A percentile compares a stretch with the other conserved stretches of the same genome.
phyloP scores from a whole-genome alignment of 805 yeast species.

The Kuraishia molischiana region DNA sequence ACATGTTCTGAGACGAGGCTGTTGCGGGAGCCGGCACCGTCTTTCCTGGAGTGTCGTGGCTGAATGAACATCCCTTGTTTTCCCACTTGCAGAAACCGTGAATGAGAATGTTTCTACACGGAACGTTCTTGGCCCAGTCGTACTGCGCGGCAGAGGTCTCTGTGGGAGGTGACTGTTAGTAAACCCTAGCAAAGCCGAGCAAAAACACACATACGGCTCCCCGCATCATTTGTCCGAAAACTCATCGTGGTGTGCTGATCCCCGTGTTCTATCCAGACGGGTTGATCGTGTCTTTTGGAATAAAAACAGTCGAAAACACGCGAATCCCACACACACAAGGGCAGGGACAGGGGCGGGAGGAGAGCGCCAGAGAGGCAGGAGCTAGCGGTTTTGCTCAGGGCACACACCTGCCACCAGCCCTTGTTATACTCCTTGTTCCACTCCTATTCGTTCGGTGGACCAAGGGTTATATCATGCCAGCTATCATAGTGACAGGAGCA shows the following conservation, averaged over 20 bases:
- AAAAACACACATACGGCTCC: not conserved
- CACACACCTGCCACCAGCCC: too few relatives aligned
- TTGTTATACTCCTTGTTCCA: not conserved
- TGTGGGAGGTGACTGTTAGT: not conserved
- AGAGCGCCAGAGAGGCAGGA: too few relatives aligned
- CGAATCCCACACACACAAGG: too few relatives aligned
- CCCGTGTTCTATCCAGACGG: too few relatives aligned
- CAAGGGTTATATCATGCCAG: conserved; percentile 20
- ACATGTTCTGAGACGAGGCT: conserved; percentile 4
- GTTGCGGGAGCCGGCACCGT: conserved; percentile 5
- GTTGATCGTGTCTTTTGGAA: too few relatives aligned
- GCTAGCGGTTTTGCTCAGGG: too few relatives aligned
- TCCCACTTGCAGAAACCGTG: conserved; percentile 86
- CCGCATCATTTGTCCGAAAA: not conserved
- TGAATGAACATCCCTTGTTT: conserved; percentile 79
- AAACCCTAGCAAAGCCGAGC: not conserved
- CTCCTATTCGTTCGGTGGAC: conserved; percentile 1
- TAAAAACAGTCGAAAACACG: too few relatives aligned
- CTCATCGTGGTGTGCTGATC: not conserved
- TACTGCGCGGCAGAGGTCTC: conserved; percentile 18
- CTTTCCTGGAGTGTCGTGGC: conserved; percentile 37
- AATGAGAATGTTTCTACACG: conserved; percentile 74
- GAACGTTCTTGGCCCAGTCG: conserved; percentile 62
- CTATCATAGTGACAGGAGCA: conserved; percentile 49
- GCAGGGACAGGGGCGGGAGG: not conserved